Evolutionary conservation across 805 yeast genomes (phyloP).

Genomic region (Brettanomyces anomalus): DNA sequence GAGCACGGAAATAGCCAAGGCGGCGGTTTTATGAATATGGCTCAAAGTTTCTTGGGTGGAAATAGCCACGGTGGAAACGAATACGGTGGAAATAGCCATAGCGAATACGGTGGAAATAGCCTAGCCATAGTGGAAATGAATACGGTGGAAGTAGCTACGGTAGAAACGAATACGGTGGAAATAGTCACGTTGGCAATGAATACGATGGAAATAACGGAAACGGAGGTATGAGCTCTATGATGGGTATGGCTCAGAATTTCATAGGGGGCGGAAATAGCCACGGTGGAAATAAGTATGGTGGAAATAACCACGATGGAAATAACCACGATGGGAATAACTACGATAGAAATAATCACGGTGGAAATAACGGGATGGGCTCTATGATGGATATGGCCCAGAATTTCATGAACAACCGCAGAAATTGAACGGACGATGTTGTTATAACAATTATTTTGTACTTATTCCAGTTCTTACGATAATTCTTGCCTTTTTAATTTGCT

Average conservation of each 20-base stretch:
- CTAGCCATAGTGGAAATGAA: background rate
- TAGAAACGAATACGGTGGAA: constrained; percentile 3
- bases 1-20: background rate
- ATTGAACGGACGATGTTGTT: background rate
- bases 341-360: background rate
- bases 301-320: no score
- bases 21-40: background rate
- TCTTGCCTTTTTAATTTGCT: no score
- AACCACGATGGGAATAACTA: background rate
- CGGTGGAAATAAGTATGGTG: constrained; percentile 3
- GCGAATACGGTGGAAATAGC: no score
- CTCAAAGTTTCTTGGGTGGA: background rate
- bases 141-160: constrained; percentile 1
- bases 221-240: constrained; percentile 4
- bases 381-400: constrained; percentile 8
- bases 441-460: no score
- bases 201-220: background rate
- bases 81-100: constrained; percentile 1
- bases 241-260: constrained; percentile 9
- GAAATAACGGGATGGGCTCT: constrained; percentile 3
- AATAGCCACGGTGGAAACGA: constrained; percentile 3
- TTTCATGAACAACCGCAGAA: constrained; percentile 4
- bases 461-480: no score
- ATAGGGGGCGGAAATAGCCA: constrained; percentile 3
- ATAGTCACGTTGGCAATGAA: background rate